Evolutionary conservation across 179 eudicot species (phyloP), one percentile per base, ranked within the genome.

Genomic region (Beta corolliflora): DNA sequence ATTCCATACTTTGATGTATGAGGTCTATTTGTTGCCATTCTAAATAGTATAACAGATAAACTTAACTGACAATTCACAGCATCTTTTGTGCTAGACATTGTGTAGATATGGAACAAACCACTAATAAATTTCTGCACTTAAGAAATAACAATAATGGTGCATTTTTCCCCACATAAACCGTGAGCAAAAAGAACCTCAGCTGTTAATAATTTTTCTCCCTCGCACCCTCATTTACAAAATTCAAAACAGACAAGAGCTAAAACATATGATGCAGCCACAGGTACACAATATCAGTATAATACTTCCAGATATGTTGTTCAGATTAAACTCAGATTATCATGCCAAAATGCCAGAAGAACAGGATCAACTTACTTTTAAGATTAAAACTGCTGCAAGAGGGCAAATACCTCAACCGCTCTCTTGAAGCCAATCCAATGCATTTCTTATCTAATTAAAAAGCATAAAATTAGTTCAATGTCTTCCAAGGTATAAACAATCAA

Each of bases 371-470:
- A 95, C 99, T 87, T 95, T 95, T 69, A 95, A 87, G 50, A 95
- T 95, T 79, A 95, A 84, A 82, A 94, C 98, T 73, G 99, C 97
- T 77, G 99, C 97, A 80, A 94, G 91, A n/a, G 94, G 97, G 25
- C 98, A n/a, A 97, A 88, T 94, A 86, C n/a, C 78, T 95, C 99
- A 76, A 90, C 85, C 97, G 91, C 74, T 95, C 98, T 60, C 88
- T 95, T 85, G 86, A 83, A 95, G 92, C 99, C 99, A 95, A 53
- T 89, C 91, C 92, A 95, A 72, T n/a, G 99, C 98, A 85, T 84
- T 89, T 89, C 89, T 90, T 71, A 92, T 88, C 99, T 95, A 87
- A 23, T 76, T 78, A 80, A 84, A 74, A 73, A 83, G 36, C 78
- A 77, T 67, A 23, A 73, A 78, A 74, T 19, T 29, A 70, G 46